Conservation (phyloP, 1,139 yeast genomes). For the Schizosaccharomyces versatilis region DNA sequence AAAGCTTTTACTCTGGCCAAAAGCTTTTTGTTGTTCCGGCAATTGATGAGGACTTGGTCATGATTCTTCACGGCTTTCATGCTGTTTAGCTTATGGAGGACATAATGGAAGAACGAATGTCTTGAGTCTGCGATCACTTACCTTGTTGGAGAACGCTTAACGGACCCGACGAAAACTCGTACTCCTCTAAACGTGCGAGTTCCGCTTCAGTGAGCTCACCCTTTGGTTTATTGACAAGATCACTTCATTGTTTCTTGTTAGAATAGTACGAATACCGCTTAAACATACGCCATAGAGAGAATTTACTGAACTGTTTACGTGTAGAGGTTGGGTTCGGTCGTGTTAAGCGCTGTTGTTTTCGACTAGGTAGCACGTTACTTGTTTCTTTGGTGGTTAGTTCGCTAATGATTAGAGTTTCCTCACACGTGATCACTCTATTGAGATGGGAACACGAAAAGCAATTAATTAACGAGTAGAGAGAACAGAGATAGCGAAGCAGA, state of each 20-base stretch:
- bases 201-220: conserved; percentile 66
- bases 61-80: conserved; percentile 40
- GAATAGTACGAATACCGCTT: neutral
- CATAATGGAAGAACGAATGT: neutral
- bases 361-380: neutral
- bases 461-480: too few species aligned
- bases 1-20: conserved; percentile 78
- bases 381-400: neutral
- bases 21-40: conserved; percentile 80
- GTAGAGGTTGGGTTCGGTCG: too few species aligned
- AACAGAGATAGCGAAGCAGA: too few species aligned
- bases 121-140: neutral
- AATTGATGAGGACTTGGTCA: conserved; percentile 63
- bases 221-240: conserved; percentile 45
- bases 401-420: neutral
- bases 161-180: conserved; percentile 80
- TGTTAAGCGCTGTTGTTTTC: too few species aligned
- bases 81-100: neutral
- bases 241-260: conserved; percentile 22
- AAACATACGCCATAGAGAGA: conserved; percentile 1
- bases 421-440: too few species aligned
- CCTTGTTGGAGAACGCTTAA: conserved; percentile 52
- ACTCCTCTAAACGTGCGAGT: conserved; percentile 63
- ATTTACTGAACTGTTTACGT: too few species aligned
- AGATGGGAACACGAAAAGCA: too few species aligned